Evolutionary conservation across 106 monocot species (phyloP), one percentile per base, ranked within the genome.

Genomic region (Chionographis japonica): DNA sequence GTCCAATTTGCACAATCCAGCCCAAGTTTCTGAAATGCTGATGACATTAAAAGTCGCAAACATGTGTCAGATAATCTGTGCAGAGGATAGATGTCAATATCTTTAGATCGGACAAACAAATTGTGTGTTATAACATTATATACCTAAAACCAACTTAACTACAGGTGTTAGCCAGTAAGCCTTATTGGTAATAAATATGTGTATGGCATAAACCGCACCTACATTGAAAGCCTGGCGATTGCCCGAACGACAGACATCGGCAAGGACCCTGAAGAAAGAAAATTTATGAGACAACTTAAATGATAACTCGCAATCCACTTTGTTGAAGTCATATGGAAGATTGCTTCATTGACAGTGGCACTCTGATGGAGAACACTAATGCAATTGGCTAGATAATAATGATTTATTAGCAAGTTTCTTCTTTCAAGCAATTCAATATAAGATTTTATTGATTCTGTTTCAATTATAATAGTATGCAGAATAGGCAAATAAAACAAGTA

Each of bases 221-320:
- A 80, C 76, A 85, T 94, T 90, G 75, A 90, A 94, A 74, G 90
- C 85, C 75, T 94, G 88, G 14, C 94, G 85, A 79, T 83, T 94
- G 56, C 85, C 94, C 50, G 75, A 74, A n/a, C 90, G 87, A 62
- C 88, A 72, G 19, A 85, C 58, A 67, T 94, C 94, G 6, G 79
- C 76, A 77, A 94, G 60, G 68, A 94, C 94, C 74, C 94, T 94
- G 78, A 68, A 78, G 13, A 43, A 71, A 37, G 19, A 16, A 56
- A 77, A 63, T 55, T 50, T 46, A 42, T 52, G 49, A 68, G 42
- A 7, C 69, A 16, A 61, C 16, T 10, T 36, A 37, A 27, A 49
- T 14, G 60, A 54, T 3, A 58, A 4, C 56, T 60, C 11, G 43
- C 4, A 50, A 18, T 14, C 41, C 12, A 56, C 14, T 15, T 14